Conservation (phyloP, 768 basidiomycete genomes). For the Mycena galopus region DNA sequence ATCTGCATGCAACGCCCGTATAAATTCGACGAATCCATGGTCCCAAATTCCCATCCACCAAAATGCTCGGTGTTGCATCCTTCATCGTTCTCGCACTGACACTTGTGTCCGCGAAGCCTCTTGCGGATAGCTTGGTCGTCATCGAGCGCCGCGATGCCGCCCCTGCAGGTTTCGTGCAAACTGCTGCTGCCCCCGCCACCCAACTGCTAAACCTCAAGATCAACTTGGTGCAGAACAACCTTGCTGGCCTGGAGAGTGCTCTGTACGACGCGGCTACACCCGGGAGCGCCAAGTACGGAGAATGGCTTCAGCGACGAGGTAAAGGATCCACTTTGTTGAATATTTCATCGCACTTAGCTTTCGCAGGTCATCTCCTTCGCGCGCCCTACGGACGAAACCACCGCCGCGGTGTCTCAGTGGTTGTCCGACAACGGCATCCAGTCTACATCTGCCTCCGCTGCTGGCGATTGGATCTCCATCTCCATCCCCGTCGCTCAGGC, state of each 20-base stretch:
- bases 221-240: constrained; percentile 47
- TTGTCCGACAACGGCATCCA: constrained; percentile 39
- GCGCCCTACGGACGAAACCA: constrained; percentile 26
- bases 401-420: constrained; percentile 39
- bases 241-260: constrained; percentile 47
- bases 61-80: constrained; percentile 32
- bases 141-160: constrained; percentile 40
- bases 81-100: constrained; percentile 30
- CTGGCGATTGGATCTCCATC: constrained; percentile 44
- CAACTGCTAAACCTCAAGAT: constrained; percentile 47
- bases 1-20: background rate
- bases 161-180: constrained; percentile 42
- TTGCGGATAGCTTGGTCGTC: constrained; percentile 28
- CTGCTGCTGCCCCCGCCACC: constrained; percentile 37
- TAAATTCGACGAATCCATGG: constrained; percentile 9
- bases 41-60: background rate
- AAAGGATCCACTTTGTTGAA: background rate
- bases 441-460: constrained; percentile 33
- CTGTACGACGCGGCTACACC: constrained; percentile 50
- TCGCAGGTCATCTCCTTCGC: constrained; percentile 29
- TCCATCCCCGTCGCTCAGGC: constrained; percentile 39
- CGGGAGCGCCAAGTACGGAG: constrained; percentile 43
- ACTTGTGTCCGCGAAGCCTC: constrained; percentile 33
- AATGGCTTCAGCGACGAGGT: constrained; percentile 52
- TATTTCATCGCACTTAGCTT: background rate